Evolutionary conservation across 345 rosid genomes (phyloP).

Genomic region (Streptanthus diversifolius): DNA sequence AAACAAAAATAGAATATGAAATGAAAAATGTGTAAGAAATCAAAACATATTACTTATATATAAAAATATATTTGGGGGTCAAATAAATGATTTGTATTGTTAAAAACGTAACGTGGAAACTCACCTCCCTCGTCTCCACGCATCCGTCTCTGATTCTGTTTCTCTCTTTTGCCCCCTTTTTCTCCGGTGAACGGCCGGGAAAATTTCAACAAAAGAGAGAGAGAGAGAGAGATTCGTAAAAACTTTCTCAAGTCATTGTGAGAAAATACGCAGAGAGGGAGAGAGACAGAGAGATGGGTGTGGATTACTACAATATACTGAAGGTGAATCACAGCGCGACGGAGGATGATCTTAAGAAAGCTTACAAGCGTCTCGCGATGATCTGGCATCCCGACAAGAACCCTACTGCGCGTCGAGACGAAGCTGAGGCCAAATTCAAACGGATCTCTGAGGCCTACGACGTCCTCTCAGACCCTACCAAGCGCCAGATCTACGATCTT

Average conservation of each 20-base stretch:
- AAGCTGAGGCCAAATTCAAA: conserved; percentile 90
- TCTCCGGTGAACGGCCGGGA: conserved; percentile 11
- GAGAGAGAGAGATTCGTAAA: not conserved
- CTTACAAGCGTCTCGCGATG: conserved; percentile 90
- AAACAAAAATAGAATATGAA: no score
- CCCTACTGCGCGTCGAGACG: conserved; percentile 55
- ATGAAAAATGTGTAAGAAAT: no score
- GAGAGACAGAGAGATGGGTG: conserved; percentile 59
- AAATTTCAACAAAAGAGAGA: not conserved
- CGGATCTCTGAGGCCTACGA: conserved; percentile 90
- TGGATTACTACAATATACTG: conserved; percentile 88
- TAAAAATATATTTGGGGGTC: no score
- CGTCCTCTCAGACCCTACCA: conserved; percentile 67
- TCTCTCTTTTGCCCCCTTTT: not conserved
- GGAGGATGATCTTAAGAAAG: conserved; percentile 77
- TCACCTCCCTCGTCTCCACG: conserved; percentile 19
- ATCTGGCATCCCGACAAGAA: conserved; percentile 99
- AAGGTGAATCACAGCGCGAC: conserved; percentile 86
- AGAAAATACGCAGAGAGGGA: not conserved
- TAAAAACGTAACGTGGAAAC: conserved; percentile 1
- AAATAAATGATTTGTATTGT: no score
- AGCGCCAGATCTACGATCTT: conserved; percentile 93
- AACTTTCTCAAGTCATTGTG: not conserved
- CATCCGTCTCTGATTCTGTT: conserved; percentile 12
- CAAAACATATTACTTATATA: no score